Evolutionary conservation across 352 stramenopile genomes (phyloP).

Genomic region (Globisporangium canariense): DNA sequence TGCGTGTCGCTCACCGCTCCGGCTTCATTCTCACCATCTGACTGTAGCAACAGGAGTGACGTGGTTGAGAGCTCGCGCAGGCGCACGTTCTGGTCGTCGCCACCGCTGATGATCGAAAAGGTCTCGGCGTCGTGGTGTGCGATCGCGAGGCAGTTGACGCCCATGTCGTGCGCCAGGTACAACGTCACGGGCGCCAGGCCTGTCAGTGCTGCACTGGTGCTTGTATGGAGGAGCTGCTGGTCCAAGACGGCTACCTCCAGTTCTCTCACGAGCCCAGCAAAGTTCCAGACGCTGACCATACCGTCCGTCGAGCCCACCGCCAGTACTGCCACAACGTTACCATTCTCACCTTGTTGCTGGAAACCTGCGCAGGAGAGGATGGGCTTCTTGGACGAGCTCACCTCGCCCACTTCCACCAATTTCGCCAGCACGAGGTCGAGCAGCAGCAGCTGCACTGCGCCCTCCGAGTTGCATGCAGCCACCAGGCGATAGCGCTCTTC

Average conservation of each 20-base stretch:
- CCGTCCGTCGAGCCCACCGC: constrained; percentile 82
- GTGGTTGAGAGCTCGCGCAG: constrained; percentile 37
- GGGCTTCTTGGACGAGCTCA: constrained; percentile 64
- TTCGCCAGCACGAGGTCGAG: constrained; percentile 35
- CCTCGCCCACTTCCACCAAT: constrained; percentile 50
- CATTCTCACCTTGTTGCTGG: constrained; percentile 20
- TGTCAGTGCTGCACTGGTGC: constrained; percentile 16
- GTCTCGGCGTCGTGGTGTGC: constrained; percentile 20
- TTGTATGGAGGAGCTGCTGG: neutral
- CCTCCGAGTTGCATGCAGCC: constrained; percentile 75
- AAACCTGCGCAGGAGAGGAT: constrained; percentile 69
- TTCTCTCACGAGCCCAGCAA: constrained; percentile 30
- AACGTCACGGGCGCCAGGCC: constrained; percentile 35
- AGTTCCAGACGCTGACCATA: constrained; percentile 71
- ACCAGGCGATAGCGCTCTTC: constrained; percentile 46
- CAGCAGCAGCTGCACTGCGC: constrained; percentile 56
- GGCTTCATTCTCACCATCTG: neutral
- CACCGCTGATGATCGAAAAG: constrained; percentile 71
- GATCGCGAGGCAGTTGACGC: constrained; percentile 62
- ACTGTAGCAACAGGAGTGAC: constrained; percentile 14
- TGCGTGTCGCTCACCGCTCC: constrained; percentile 29
- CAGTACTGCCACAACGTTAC: constrained; percentile 34
- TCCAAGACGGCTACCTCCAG: constrained; percentile 9
- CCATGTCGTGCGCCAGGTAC: constrained; percentile 85
- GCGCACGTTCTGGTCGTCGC: constrained; percentile 75